Conservation (phyloP, 495 filamentous ascomycete species). For the Penicillium simplicissimum region DNA sequence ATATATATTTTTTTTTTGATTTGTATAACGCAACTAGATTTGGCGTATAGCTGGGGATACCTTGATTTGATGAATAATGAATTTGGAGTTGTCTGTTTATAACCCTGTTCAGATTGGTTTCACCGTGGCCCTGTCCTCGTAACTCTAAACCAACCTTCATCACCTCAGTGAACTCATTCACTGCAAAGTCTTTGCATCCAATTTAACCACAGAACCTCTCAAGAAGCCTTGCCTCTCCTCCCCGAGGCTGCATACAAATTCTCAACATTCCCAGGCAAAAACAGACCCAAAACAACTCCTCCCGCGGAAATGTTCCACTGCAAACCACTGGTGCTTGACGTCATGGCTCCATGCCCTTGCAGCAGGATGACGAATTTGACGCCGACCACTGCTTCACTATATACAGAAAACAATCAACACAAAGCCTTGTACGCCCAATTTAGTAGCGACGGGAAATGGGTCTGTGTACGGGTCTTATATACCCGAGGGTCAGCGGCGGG, state of each 20-base stretch:
- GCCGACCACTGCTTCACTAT: background rate
- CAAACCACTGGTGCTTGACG: slow-evolving; percentile 14
- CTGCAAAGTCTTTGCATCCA: background rate
- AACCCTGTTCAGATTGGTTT: background rate
- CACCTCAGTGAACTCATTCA: background rate
- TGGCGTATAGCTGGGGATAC: slow-evolving; percentile 6
- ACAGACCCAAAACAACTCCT: background rate
- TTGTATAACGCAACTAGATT: slow-evolving; percentile 3
- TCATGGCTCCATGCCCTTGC: slow-evolving; percentile 18
- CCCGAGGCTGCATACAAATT: background rate
- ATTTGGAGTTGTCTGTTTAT: background rate
- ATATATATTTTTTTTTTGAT: background rate
- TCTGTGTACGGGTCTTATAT: background rate
- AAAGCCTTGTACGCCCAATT: background rate
- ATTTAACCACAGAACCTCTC: background rate
- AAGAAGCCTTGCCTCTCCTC: background rate
- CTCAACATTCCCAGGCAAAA: background rate
- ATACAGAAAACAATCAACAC: background rate
- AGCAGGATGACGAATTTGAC: background rate
- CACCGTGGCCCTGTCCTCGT: background rate
- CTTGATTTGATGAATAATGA: slow-evolving; percentile 10
- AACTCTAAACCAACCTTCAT: background rate
- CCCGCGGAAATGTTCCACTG: background rate
- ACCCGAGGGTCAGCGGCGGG: background rate
- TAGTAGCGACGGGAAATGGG: background rate